A percentile compares a stretch with the other conserved stretches of the same genome.
These are phyloP conservation scores for Ophiostoma angusticollis DNA, from an alignment of 2,329 filamentous ascomycete species.

Conservation along the genomic window DNA sequence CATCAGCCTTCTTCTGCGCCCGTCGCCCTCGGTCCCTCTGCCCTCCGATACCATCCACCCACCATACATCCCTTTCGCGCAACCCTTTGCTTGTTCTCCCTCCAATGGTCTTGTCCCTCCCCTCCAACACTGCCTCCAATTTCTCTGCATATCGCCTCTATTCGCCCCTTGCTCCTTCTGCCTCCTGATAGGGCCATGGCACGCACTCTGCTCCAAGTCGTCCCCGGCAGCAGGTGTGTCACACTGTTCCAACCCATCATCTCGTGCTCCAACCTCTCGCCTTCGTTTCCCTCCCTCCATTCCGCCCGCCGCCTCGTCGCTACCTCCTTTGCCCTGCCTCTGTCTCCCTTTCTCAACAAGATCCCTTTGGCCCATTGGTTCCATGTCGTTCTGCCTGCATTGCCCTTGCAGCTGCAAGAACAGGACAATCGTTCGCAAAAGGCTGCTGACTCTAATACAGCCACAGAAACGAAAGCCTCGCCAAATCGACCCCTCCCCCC, in stretches of 20 bases:
- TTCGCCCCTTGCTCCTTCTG: not conserved
- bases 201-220: not conserved
- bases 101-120: too few species aligned
- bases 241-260: conserved; percentile 9
- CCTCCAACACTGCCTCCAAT: too few species aligned
- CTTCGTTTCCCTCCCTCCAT: conserved; percentile 8
- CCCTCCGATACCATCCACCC: too few species aligned
- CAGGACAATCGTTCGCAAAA: too few species aligned
- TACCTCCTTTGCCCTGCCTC: not conserved
- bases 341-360: conserved; percentile 3
- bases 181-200: conserved; percentile 2
- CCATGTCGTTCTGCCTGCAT: conserved; percentile 9
- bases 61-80: too few species aligned
- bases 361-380: conserved; percentile 10
- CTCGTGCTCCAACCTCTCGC: conserved; percentile 7
- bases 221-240: conserved; percentile 9
- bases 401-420: conserved; percentile 11
- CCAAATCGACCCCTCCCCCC: too few species aligned
- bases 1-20: too few species aligned
- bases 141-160: too few species aligned
- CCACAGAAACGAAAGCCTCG: too few species aligned
- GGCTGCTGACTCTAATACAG: not conserved
- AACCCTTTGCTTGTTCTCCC: too few species aligned
- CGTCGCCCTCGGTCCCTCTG: too few species aligned
- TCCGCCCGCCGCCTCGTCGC: not conserved